Evolutionary conservation across 2,329 filamentous ascomycete genomes (phyloP), one percentile per base, ranked within the genome.

Genomic region (Neopestalotiopsis clavispora): DNA sequence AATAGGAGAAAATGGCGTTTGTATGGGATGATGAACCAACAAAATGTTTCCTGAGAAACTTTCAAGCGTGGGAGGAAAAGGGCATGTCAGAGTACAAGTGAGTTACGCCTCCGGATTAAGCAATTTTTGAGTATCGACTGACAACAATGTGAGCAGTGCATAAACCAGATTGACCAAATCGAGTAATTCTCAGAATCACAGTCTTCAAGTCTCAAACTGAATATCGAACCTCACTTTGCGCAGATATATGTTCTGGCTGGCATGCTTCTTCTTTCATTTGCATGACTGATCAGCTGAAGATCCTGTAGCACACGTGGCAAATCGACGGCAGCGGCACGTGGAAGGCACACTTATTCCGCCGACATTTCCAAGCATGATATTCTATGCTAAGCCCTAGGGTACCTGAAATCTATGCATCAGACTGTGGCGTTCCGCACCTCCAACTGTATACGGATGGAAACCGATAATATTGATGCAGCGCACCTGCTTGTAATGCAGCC

Each of bases 81-180:
- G 57, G 57, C 28, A 59, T 59, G 57, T 30, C 57, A 34, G 23
- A 30, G 23, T 59, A 59, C 57, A 59, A 59, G 57, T 59, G 23
- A 34, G 57, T 59, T 23, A 13, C 14, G 20, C 23, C 30, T 34
- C 30, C 9, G 14, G 9, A 14, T 9, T 6, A 34, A 14, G 57
- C 5, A 59, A 56, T 23, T 13, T 30, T n/a, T 14, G 23, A 34
- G 9, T 23, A 30, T 13, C 3, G 12, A 17, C 57, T 59, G 23
- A 59, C 57, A 30, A 6, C 20, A 59, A 34, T 7, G 10, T 30
- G 30, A 30, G 23, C 57, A 59, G 57, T 30, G 23, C 57, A 59
- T 17, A 59, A 30, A 30, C 28, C 20, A 59, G 57, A 59, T 30
- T 59, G 57, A 59, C 20, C 45, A 52, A 52, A 52, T 52, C 10